Evolutionary conservation across 2,329 filamentous ascomycete species (phyloP).

Genomic region (Colletotrichum sp.): DNA sequence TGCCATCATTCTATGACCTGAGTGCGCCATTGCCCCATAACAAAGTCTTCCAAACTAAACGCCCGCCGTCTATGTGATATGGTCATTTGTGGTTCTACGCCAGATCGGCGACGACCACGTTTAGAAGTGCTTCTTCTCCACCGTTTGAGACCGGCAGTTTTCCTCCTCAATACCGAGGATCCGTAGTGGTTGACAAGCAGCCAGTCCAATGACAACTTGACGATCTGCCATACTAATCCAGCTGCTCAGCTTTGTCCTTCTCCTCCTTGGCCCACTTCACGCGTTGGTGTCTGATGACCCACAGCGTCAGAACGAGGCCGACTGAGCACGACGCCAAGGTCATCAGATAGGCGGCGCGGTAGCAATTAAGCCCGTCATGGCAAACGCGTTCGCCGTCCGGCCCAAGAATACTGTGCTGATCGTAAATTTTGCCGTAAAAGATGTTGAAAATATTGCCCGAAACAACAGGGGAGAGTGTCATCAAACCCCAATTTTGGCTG

Average conservation of each 20-base stretch:
- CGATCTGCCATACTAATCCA: slow-evolving; percentile 29
- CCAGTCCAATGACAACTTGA: not conserved
- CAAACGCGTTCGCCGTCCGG: slow-evolving; percentile 76
- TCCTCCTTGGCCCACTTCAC: slow-evolving; percentile 37
- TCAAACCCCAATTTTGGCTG: slow-evolving; percentile 94
- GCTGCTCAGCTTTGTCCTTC: slow-evolving; percentile 41
- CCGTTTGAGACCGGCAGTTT: not conserved
- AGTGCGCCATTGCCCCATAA: not conserved
- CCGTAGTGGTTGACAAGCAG: not conserved
- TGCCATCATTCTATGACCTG: not conserved
- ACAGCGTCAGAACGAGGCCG: slow-evolving; percentile 73
- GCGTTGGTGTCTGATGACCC: slow-evolving; percentile 69
- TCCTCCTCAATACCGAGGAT: not conserved
- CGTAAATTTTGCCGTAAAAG: slow-evolving; percentile 85
- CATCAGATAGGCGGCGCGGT: slow-evolving; percentile 78
- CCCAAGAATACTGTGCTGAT: slow-evolving; percentile 75
- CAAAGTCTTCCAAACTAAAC: not conserved
- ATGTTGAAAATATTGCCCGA: slow-evolving; percentile 93
- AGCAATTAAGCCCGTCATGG: slow-evolving; percentile 79
- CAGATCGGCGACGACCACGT: not conserved
- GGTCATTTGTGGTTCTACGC: not conserved
- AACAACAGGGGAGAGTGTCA: slow-evolving; percentile 87
- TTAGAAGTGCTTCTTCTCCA: not conserved
- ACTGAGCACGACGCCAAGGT: slow-evolving; percentile 75
- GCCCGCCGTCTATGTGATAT: not conserved